These are phyloP conservation scores for Neurospora cerealis DNA, from an alignment of 495 filamentous ascomycete genomes.

Conservation along the genomic window DNA sequence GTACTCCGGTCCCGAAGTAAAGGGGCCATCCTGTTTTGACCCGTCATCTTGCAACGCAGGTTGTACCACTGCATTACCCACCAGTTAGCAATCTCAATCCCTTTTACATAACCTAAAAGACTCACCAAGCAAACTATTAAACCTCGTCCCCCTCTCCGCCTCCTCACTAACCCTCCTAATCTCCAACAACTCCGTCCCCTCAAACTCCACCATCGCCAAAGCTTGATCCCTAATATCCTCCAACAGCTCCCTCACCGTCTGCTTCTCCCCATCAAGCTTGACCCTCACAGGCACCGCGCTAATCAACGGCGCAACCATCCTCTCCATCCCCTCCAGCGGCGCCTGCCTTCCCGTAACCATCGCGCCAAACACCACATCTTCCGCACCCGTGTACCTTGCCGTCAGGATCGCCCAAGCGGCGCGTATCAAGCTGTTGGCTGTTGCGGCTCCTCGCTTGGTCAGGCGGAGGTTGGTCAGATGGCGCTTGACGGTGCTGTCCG, in stretches of 20 bases:
- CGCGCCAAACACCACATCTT: conserved; percentile 35
- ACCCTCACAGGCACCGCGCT: conserved; percentile 48
- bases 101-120: neutral
- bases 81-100: too few relatives aligned
- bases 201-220: neutral
- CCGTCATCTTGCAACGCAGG: neutral
- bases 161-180: neutral
- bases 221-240: neutral
- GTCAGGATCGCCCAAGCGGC: conserved; percentile 35
- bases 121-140: neutral
- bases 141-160: neutral
- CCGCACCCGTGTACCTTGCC: conserved; percentile 24
- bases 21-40: neutral
- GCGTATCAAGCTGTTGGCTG: conserved; percentile 21
- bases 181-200: neutral
- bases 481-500: neutral
- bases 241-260: neutral
- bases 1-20: neutral
- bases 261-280: neutral
- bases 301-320: conserved; percentile 44
- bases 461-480: neutral
- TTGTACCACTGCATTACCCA: neutral
- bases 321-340: conserved; percentile 34
- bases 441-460: conserved; percentile 5
- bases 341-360: conserved; percentile 35